These are phyloP conservation scores for Amphibolis antarctica DNA, from an alignment of 106 monocot genomes.

Conservation along the genomic window DNA sequence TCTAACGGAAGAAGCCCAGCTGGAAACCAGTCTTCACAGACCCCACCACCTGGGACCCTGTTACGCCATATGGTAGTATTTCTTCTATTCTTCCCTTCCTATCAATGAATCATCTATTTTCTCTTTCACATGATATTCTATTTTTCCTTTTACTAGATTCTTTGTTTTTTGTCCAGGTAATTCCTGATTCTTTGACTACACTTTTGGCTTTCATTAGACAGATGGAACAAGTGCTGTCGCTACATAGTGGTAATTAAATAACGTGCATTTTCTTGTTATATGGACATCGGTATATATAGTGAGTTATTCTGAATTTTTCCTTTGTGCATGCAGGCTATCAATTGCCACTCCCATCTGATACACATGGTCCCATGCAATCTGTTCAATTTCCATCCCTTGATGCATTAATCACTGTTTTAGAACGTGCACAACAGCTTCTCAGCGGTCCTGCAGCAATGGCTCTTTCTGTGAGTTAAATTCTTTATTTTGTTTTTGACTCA, in stretches of 20 bases:
- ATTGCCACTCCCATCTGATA: constrained; percentile 16
- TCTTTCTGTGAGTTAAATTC: constrained; percentile 43
- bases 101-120: not conserved
- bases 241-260: constrained; percentile 25
- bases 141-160: constrained; percentile 11
- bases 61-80: constrained; percentile 6
- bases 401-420: constrained; percentile 34
- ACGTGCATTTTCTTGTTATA: not conserved
- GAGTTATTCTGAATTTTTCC: not conserved
- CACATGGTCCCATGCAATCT: constrained; percentile 14
- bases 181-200: constrained; percentile 77
- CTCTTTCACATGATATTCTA: constrained; percentile 1
- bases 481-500: not conserved
- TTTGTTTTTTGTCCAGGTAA: constrained; percentile 28
- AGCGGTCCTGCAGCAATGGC: constrained; percentile 41
- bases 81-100: not conserved
- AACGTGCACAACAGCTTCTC: constrained; percentile 50
- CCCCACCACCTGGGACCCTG: constrained; percentile 5
- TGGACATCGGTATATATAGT: not conserved
- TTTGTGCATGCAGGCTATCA: constrained; percentile 25
- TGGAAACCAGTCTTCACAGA: constrained; percentile 19
- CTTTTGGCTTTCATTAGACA: constrained; percentile 62
- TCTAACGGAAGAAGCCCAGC: constrained; percentile 22
- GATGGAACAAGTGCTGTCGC: constrained; percentile 44
- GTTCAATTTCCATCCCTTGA: constrained; percentile 41